These are phyloP conservation scores for Fusarium duplospermum DNA, from an alignment of 2,329 filamentous ascomycete genomes.

Conservation along the genomic window DNA sequence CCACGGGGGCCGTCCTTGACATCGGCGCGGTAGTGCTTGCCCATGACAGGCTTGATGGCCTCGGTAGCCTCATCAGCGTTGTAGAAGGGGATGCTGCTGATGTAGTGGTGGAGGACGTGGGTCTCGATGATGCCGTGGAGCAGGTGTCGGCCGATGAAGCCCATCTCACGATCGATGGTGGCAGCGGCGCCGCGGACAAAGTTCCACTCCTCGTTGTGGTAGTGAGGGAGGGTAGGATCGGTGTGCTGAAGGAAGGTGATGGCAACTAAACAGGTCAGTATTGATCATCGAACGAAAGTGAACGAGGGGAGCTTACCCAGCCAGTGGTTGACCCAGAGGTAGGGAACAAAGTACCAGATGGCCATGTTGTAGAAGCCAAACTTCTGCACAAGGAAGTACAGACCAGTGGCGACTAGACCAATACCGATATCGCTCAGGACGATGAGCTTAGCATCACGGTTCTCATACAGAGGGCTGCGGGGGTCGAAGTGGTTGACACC, in stretches of 20 bases:
- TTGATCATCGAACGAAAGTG: not conserved
- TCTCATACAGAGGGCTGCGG: slow-evolving; percentile 88
- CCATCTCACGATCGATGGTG: slow-evolving; percentile 97
- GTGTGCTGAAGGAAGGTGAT: slow-evolving; percentile 99
- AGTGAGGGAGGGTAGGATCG: slow-evolving; percentile 93
- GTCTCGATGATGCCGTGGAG: slow-evolving; percentile 98
- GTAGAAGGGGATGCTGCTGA: slow-evolving; percentile 97
- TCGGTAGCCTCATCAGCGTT: slow-evolving; percentile 94
- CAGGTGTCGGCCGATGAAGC: slow-evolving; percentile 90
- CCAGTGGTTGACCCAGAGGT: slow-evolving; percentile 99
- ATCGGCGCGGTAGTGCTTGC: slow-evolving; percentile 91
- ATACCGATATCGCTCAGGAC: slow-evolving; percentile 87
- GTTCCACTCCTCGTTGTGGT: slow-evolving; percentile 87
- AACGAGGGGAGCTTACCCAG: slow-evolving; percentile 74
- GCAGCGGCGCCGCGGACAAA: slow-evolving; percentile 93
- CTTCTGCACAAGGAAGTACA: slow-evolving; percentile 77
- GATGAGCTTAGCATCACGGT: slow-evolving; percentile 89
- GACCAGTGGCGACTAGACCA: slow-evolving; percentile 67
- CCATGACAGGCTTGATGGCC: slow-evolving; percentile 95
- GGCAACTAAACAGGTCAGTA: slow-evolving; percentile 73
- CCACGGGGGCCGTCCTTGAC: slow-evolving; percentile 80
- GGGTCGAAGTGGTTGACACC: slow-evolving; percentile 98
- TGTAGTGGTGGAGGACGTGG: slow-evolving; percentile 97
- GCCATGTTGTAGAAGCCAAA: slow-evolving; percentile 89
- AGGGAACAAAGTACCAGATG: slow-evolving; percentile 95